phyloP scores from a whole-genome alignment of 2,329 filamentous ascomycete species.

The Exophiala aquamarina region DNA sequence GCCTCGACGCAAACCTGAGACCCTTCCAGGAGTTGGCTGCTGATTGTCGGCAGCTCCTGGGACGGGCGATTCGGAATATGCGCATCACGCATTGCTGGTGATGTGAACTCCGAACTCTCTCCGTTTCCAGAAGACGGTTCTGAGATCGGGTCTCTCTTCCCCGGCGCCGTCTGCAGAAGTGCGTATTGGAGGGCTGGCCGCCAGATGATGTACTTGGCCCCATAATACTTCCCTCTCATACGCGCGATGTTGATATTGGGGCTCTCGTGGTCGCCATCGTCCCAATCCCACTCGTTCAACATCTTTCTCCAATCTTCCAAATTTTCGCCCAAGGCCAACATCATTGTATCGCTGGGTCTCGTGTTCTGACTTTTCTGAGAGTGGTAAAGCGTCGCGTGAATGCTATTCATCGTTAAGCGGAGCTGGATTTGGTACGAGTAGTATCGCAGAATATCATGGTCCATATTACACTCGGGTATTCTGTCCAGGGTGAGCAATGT shows the following conservation, averaged over 20 bases:
- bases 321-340: constrained; percentile 45
- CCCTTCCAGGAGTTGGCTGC: constrained; percentile 43
- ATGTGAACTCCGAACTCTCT: constrained; percentile 37
- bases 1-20: constrained; percentile 67
- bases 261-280: constrained; percentile 69
- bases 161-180: constrained; percentile 42
- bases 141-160: constrained; percentile 14
- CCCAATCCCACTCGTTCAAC: constrained; percentile 58
- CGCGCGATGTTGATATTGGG: constrained; percentile 77
- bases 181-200: constrained; percentile 70
- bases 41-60: constrained; percentile 33
- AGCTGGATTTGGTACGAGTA: constrained; percentile 64
- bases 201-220: constrained; percentile 84
- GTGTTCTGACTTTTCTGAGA: constrained; percentile 46
- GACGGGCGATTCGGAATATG: constrained; percentile 34
- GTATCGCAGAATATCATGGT: constrained; percentile 35
- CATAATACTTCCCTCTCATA: constrained; percentile 91
- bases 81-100: constrained; percentile 35
- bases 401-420: constrained; percentile 41
- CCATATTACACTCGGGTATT: constrained; percentile 11
- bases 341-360: constrained; percentile 30
- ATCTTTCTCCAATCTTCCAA: constrained; percentile 43
- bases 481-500: constrained; percentile 17
- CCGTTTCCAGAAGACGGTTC: constrained; percentile 35
- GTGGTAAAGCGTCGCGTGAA: constrained; percentile 35